Conservation (phyloP, 331 rosid species). For the Erythrophleum ivorense region DNA sequence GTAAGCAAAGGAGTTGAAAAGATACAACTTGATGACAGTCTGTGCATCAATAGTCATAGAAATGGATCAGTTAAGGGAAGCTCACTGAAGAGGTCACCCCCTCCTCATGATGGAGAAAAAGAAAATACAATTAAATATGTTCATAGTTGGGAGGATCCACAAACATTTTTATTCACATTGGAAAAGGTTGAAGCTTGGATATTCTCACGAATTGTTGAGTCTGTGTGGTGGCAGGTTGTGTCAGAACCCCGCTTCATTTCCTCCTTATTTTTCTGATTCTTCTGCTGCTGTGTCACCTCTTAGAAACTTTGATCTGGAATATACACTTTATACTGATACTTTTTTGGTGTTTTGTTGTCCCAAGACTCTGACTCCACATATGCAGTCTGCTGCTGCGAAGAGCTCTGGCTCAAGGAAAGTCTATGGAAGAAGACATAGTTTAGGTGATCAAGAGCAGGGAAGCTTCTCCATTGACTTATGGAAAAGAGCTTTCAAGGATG, state of each 20-base stretch:
- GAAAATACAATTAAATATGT: conserved; percentile 39
- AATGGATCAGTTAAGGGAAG: conserved; percentile 18
- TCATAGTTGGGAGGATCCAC: conserved; percentile 65
- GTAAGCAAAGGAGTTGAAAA: conserved; percentile 55
- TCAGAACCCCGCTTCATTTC: conserved; percentile 29
- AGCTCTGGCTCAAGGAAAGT: conserved; percentile 62
- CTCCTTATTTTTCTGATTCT: conserved; percentile 21
- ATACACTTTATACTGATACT: conserved; percentile 38
- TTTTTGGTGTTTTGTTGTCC: conserved; percentile 42
- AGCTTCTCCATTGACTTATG: conserved; percentile 77
- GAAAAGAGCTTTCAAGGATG: conserved; percentile 86
- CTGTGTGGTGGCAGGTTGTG: conserved; percentile 96
- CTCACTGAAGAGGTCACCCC: conserved; percentile 13
- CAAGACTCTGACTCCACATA: conserved; percentile 88
- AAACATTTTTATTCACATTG: conserved; percentile 60
- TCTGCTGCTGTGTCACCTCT: conserved; percentile 33
- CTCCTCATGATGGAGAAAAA: conserved; percentile 40
- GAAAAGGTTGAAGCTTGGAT: conserved; percentile 89
- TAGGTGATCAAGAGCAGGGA: conserved; percentile 77
- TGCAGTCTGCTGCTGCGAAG: conserved; percentile 83
- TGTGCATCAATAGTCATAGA: conserved; percentile 33
- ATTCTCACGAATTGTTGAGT: conserved; percentile 85
- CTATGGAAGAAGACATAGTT: conserved; percentile 52
- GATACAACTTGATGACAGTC: conserved; percentile 37
- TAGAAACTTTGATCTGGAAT: conserved; percentile 34